These are phyloP conservation scores for Trametes punicea DNA, from an alignment of 768 basidiomycete species.

Conservation along the genomic window DNA sequence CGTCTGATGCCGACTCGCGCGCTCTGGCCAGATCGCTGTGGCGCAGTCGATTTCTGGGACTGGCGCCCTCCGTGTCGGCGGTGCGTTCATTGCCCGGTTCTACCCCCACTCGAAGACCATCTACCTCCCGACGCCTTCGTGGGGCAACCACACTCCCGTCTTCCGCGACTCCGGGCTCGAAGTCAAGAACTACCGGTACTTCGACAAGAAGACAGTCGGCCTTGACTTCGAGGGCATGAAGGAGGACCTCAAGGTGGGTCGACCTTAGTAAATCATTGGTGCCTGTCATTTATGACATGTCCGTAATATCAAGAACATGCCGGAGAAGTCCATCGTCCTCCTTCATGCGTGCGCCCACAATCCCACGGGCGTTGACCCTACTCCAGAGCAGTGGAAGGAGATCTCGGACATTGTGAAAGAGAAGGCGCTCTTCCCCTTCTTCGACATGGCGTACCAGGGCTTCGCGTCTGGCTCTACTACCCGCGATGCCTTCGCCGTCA, in stretches of 20 bases:
- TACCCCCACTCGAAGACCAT: conserved; percentile 85
- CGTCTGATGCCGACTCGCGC: conserved; percentile 1
- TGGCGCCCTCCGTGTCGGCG: conserved; percentile 94
- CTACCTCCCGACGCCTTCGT: conserved; percentile 90
- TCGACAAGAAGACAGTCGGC: conserved; percentile 87
- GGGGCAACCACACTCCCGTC: conserved; percentile 95
- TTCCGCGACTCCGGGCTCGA: conserved; percentile 95
- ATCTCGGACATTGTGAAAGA: conserved; percentile 86
- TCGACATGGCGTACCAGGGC: conserved; percentile 99
- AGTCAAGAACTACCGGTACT: conserved; percentile 91
- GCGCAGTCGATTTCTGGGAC: conserved; percentile 98
- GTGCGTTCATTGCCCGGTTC: conserved; percentile 84
- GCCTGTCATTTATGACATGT: not conserved
- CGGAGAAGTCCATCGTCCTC: conserved; percentile 80
- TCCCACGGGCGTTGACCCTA: conserved; percentile 97
- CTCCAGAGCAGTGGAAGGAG: conserved; percentile 86
- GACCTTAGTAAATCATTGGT: not conserved
- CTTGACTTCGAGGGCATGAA: conserved; percentile 91
- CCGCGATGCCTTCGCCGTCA: conserved; percentile 91
- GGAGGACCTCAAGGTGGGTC: conserved; percentile 73
- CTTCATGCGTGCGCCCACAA: conserved; percentile 99
- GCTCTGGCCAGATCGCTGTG: conserved; percentile 59
- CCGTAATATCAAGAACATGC: conserved; percentile 46
- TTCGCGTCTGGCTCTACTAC: conserved; percentile 93
- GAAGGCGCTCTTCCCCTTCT: conserved; percentile 93